Conservation (phyloP, 441 rosid species). For the Iberis amara region DNA sequence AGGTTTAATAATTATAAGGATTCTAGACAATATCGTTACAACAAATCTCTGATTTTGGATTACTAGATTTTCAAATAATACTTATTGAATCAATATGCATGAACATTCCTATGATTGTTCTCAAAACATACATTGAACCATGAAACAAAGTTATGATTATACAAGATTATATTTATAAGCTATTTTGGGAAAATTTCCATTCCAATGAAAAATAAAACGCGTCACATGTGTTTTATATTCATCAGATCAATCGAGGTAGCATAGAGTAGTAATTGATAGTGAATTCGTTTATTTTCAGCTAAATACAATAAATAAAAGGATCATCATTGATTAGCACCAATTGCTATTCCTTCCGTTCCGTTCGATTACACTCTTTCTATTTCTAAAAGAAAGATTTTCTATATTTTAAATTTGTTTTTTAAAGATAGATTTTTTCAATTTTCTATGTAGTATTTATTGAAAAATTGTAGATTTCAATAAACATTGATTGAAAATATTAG, state of each 20-base stretch:
- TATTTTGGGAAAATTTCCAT: slow-evolving; percentile 18
- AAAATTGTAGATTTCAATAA: too few relatives aligned
- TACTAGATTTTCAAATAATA: slow-evolving; percentile 17
- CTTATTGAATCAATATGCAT: slow-evolving; percentile 11
- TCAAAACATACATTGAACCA: slow-evolving; percentile 26
- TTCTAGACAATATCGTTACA: slow-evolving; percentile 31
- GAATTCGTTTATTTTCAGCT: too few relatives aligned
- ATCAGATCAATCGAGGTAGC: too few relatives aligned
- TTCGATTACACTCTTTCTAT: too few relatives aligned
- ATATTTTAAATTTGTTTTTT: too few relatives aligned
- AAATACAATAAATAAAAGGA: too few relatives aligned
- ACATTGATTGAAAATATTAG: too few relatives aligned
- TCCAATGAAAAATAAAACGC: slow-evolving; percentile 1
- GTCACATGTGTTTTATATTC: slow-evolving; percentile 5
- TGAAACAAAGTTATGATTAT: background rate
- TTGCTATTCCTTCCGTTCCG: too few relatives aligned
- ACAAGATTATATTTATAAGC: background rate
- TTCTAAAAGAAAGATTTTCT: too few relatives aligned
- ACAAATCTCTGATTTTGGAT: slow-evolving; percentile 28
- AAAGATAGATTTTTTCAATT: too few relatives aligned
- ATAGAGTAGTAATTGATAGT: background rate
- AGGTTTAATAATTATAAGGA: slow-evolving; percentile 18
- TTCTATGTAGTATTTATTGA: too few relatives aligned
- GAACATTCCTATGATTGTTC: slow-evolving; percentile 27
- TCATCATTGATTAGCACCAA: too few relatives aligned